Conservation (phyloP, 2,329 filamentous ascomycete species). For the Sphaceloma murrayae region DNA sequence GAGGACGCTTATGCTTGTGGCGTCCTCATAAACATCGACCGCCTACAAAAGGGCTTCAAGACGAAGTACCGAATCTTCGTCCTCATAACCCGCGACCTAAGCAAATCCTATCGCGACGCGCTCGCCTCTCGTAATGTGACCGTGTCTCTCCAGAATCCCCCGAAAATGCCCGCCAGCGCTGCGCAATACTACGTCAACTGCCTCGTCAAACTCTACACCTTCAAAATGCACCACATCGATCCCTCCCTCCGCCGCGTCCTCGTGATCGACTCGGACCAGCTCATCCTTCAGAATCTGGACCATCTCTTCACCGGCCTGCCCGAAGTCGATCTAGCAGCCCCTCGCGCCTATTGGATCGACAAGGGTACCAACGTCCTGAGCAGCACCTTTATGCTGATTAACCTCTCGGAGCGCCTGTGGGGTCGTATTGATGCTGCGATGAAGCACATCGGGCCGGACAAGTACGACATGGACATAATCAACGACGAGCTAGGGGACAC, state of each 20-base stretch:
- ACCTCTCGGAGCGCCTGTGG: slow-evolving; percentile 24
- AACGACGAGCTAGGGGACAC: slow-evolving; percentile 25
- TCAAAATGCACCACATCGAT: slow-evolving; percentile 25
- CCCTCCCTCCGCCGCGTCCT: slow-evolving; percentile 22
- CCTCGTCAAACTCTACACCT: slow-evolving; percentile 25
- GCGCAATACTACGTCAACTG: slow-evolving; percentile 24
- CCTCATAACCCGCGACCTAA: slow-evolving; percentile 21
- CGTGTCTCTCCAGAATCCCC: slow-evolving; percentile 22
- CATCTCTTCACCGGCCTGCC: slow-evolving; percentile 25
- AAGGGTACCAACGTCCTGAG: slow-evolving; percentile 22
- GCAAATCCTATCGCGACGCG: slow-evolving; percentile 19
- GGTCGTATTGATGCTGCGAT: slow-evolving; percentile 21
- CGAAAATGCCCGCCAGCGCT: slow-evolving; percentile 18
- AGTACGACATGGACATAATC: slow-evolving; percentile 28
- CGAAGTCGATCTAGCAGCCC: slow-evolving; percentile 23
- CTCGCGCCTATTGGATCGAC: slow-evolving; percentile 26
- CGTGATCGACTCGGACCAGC: slow-evolving; percentile 25
- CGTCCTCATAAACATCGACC: slow-evolving; percentile 25
- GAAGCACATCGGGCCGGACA: slow-evolving; percentile 18
- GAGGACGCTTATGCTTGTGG: slow-evolving; percentile 25
- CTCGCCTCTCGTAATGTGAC: slow-evolving; percentile 18
- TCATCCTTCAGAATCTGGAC: slow-evolving; percentile 25
- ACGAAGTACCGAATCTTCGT: slow-evolving; percentile 23
- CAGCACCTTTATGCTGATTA: slow-evolving; percentile 26
- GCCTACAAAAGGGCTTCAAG: slow-evolving; percentile 21